A percentile compares a stretch with the other conserved stretches of the same genome.
These are phyloP conservation scores for Syzygium malaccense DNA, from an alignment of 441 rosid genomes.

Conservation along the genomic window DNA sequence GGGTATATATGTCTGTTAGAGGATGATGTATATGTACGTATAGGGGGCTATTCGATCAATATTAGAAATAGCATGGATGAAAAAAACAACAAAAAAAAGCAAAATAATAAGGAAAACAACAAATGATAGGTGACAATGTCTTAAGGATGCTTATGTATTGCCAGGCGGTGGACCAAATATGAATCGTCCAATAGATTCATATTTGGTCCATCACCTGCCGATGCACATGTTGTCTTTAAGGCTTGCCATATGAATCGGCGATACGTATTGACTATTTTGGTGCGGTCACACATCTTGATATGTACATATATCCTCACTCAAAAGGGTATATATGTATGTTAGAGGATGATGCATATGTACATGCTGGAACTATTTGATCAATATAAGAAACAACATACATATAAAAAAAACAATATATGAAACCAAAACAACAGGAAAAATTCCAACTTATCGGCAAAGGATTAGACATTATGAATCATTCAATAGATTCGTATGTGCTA, in stretches of 20 bases:
- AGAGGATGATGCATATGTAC: not conserved
- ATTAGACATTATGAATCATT: too few species aligned
- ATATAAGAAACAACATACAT: not conserved
- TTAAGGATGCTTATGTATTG: not conserved
- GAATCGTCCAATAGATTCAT: not conserved
- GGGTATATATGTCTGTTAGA: not conserved
- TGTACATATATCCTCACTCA: not conserved
- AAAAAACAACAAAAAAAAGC: not conserved
- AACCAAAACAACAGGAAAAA: not conserved
- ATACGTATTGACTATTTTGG: not conserved
- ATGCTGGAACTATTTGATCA: not conserved
- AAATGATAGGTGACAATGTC: not conserved
- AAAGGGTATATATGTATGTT: not conserved
- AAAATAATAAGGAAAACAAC: not conserved
- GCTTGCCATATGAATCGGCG: not conserved
- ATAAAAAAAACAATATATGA: not conserved
- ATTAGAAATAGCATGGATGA: not conserved
- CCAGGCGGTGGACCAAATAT: not conserved
- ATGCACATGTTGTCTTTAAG: not conserved
- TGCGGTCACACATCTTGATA: not conserved
- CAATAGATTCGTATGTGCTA: too few species aligned
- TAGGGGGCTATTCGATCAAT: not conserved
- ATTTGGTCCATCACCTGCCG: not conserved
- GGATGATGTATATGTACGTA: not conserved
- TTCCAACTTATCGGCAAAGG: not conserved